A percentile compares a stretch with the other conserved stretches of the same genome.
These are phyloP conservation scores for Sphaerulina vaccinii DNA, from an alignment of 2,329 filamentous ascomycete genomes.

Conservation along the genomic window DNA sequence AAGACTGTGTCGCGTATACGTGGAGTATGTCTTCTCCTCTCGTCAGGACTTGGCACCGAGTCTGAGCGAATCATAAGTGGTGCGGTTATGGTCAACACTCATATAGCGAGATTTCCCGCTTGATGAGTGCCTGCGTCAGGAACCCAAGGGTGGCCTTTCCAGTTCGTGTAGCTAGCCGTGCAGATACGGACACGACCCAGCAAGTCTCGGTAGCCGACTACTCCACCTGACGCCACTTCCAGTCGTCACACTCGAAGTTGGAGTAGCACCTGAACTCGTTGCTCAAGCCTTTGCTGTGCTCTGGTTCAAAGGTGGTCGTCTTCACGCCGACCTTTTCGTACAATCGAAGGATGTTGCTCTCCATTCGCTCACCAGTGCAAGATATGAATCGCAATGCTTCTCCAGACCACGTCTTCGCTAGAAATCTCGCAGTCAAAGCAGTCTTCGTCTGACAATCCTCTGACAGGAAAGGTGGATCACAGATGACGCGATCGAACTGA, in stretches of 20 bases:
- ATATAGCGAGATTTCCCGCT: no score
- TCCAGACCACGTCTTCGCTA: conserved; percentile 53
- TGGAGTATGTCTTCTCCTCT: no score
- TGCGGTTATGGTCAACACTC: no score
- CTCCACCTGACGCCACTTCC: conserved; percentile 27
- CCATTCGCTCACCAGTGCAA: conserved; percentile 78
- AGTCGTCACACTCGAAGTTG: conserved; percentile 64
- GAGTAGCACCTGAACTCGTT: conserved; percentile 81
- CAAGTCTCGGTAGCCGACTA: not conserved
- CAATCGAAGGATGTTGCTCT: conserved; percentile 61
- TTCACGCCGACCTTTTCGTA: conserved; percentile 62
- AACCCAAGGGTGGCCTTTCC: not conserved
- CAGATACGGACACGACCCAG: not conserved
- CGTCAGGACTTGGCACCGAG: no score
- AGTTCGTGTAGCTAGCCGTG: not conserved
- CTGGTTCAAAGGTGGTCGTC: conserved; percentile 67
- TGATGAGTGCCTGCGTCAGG: not conserved
- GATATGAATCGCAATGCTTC: conserved; percentile 54
- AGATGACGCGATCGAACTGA: conserved; percentile 66
- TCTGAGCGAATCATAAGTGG: no score
- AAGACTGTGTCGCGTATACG: no score
- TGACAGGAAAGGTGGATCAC: conserved; percentile 76
- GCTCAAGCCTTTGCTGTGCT: conserved; percentile 69
- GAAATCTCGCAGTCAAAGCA: conserved; percentile 72
- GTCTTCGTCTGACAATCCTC: conserved; percentile 80